Evolutionary conservation across 208 protist species (phyloP).

Genomic region (Trypanosoma lewisi): DNA sequence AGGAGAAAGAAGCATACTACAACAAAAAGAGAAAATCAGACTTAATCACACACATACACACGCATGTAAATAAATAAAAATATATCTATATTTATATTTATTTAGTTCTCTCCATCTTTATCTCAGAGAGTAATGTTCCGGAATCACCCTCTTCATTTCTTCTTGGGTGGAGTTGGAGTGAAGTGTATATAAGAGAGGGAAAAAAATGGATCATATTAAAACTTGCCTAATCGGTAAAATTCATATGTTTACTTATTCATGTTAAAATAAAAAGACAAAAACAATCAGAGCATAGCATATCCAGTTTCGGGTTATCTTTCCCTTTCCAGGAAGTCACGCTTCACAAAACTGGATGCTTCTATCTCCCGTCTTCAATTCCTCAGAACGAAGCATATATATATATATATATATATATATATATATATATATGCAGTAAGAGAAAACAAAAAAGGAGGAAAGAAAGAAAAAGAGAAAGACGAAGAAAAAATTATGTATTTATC

Average conservation of each 20-base stretch:
- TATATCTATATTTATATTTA: conserved; percentile 19
- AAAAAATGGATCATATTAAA: no score
- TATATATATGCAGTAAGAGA: background rate
- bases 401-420: conserved; percentile 19
- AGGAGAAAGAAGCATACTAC: background rate
- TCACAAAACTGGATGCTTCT: background rate
- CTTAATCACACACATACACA: background rate
- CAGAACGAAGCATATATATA: background rate
- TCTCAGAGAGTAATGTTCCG: no score
- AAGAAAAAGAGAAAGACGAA: conserved; percentile 13
- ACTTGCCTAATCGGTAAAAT: background rate
- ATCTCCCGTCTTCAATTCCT: no score
- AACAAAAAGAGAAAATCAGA: background rate
- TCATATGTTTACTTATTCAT: conserved; percentile 7
- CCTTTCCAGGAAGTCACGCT: background rate
- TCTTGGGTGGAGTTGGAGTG: no score
- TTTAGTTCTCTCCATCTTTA: no score
- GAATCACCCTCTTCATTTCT: no score
- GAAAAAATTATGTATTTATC: conserved; percentile 4
- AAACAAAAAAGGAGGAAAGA: conserved; percentile 11
- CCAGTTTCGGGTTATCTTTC: no score
- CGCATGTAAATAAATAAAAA: conserved; percentile 14
- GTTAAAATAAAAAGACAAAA: conserved; percentile 20
- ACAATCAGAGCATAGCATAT: background rate
- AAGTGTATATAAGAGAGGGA: no score